phyloP scores from a whole-genome alignment of 2,329 filamentous ascomycete species.

The Microdochium bolleyi region DNA sequence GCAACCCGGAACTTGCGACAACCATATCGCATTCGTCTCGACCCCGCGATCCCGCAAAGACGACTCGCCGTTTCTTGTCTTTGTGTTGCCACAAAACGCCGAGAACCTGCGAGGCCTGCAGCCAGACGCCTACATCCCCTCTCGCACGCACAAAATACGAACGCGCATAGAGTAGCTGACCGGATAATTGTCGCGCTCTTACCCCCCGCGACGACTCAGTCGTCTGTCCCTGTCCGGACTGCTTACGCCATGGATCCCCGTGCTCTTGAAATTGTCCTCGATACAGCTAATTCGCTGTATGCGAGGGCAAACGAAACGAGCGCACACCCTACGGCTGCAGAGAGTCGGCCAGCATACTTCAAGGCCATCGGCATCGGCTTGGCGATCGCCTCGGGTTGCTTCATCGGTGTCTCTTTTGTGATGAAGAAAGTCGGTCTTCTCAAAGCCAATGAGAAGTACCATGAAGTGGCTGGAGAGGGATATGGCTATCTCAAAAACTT shows the following conservation, averaged over 20 bases:
- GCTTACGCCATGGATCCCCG: slow-evolving; percentile 25
- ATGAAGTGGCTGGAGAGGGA: slow-evolving; percentile 89
- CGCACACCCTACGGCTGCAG: slow-evolving; percentile 13
- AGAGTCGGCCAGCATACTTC: slow-evolving; percentile 45
- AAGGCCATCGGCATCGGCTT: slow-evolving; percentile 83
- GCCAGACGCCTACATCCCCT: no score
- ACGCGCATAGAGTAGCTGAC: no score
- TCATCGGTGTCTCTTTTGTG: slow-evolving; percentile 93
- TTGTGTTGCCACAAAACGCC: no score
- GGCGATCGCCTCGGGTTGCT: slow-evolving; percentile 78
- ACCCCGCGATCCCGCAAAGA: no score
- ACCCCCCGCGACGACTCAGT: not conserved
- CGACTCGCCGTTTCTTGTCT: no score
- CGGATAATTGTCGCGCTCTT: not conserved
- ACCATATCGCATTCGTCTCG: no score
- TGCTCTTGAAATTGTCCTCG: slow-evolving; percentile 19
- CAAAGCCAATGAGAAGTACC: slow-evolving; percentile 91
- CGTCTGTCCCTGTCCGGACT: not conserved
- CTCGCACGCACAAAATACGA: no score
- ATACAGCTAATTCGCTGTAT: slow-evolving; percentile 26
- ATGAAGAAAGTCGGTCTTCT: slow-evolving; percentile 90
- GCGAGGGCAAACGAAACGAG: slow-evolving; percentile 30
- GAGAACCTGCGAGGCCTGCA: no score
- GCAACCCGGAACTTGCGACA: no score
- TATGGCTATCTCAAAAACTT: slow-evolving; percentile 95